Evolutionary conservation across 1,139 yeast species (phyloP), one percentile per base, ranked within the genome.

Genomic region (Taiozyma sp.): DNA sequence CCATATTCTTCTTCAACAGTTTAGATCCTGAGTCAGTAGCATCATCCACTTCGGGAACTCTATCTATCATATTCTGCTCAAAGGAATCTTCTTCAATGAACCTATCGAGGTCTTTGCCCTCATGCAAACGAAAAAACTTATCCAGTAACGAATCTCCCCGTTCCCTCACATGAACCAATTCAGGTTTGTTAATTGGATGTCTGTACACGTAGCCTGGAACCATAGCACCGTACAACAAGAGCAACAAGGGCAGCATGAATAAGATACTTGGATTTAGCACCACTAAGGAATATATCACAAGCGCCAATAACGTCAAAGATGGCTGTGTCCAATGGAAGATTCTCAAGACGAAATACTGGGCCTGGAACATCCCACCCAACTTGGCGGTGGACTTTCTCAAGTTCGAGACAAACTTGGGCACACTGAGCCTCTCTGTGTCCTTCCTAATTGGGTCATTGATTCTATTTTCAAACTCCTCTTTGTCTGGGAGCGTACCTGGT

Each of bases 231-330:
- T 78, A 73, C 40, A 86, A 65, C 6, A 88, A 52, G 48, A 73
- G 76, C 1, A 84, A 55, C 40, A 87, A 63, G 0, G 97, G 97
- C 43, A 84, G 71, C 1, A 83, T 77, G 40, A 85, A 67, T 8
- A 89, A 72, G 48, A 87, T 69, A 63, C 83, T 84, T 0, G 97
- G 97, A 71, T 87, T 79, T 44, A 86, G 67, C 61, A 88, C 83
- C 3, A 80, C 72, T 53, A 81, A 73, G 0, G 91, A 82, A 53
- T 83, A 80, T 5, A 79, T 57, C 10, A 83, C 71, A 51, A 84
- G 65, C 22, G 70, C 66, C 2, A 81, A 69, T 14, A 85, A 59
- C 0, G 92, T 85, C 54, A 78, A 75, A 0, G 83, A 67, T 0
- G 89, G 87, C 42, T 72, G 71, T 52, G 77, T 78, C 93, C 93